Base-by-base conservation (phyloP, 2,329 filamentous ascomycete genomes). In the Cercospora zeina region DNA sequence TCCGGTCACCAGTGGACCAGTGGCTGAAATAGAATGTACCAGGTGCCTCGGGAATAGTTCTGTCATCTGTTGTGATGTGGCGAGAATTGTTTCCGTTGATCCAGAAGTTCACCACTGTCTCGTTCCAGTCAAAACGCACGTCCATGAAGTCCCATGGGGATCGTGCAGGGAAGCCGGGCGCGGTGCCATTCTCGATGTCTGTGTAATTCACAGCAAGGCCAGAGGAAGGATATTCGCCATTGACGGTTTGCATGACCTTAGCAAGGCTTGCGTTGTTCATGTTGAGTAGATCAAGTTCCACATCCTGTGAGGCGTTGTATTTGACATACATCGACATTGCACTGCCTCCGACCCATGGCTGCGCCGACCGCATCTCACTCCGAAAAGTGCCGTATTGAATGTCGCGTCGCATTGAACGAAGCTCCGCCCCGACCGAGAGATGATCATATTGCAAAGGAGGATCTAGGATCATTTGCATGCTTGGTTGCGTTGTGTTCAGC, bases 331-430 rank as follows among this genome's bases (percentile, higher is more conserved):
- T 80, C 0, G 78, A 78, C 63, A 82, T 71, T 3, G 79, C 78
- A 47, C 75, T 79, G 3, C 80, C 80, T 24, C 73, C 70, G 7
- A 68, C 67, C 27, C 70, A 74, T 16, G 67, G 68, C 31, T 67
- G 69, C 3, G 79, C 74, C n/a, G 77, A 74, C 57, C 76, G 75
- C 71, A 82, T 74, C 24, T 76, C 72, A 1, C 75, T 72, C 27
- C 78, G 74, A 64, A 82, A 81, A 9, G 79, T 78, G 53, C 80
- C 80, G 73, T 79, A 79, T 34, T 79, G 74, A 19, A 82, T 81
- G 62, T 82, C 80, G 39, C 77, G 76, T 36, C 80, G 71, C 24
- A 72, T 63, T 4, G 78, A 80, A 24, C 76, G 73, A 47, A 82
- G 72, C 45, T 76, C 74, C 5, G 73, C 77, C 24, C 80, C 80